A percentile compares a stretch with the other conserved stretches of the same genome.
phyloP scores from a whole-genome alignment of 345 rosid genomes.

The Eutrema heterophyllum region DNA sequence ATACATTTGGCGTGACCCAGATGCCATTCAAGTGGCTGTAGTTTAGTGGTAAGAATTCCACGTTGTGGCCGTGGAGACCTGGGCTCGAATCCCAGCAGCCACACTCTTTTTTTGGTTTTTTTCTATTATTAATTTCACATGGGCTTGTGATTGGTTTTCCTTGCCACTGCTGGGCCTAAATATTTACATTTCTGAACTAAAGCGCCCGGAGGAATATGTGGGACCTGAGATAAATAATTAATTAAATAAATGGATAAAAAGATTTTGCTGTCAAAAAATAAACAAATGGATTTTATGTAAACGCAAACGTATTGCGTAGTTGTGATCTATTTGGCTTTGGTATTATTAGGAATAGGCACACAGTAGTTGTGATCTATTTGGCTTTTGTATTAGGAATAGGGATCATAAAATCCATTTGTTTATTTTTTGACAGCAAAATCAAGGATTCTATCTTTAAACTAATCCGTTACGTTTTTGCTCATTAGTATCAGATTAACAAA shows the following conservation, averaged over 20 bases:
- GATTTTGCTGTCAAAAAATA: not conserved
- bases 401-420: too few species aligned
- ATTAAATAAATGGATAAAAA: not conserved
- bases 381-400: too few species aligned
- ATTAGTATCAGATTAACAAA: not conserved
- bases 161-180: not conserved
- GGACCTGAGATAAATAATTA: not conserved
- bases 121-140: not conserved
- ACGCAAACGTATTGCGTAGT: too few species aligned
- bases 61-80: slow-evolving; percentile 91
- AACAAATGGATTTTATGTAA: not conserved
- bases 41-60: slow-evolving; percentile 81
- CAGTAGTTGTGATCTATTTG: too few species aligned
- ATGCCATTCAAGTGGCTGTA: slow-evolving; percentile 41
- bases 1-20: too few species aligned
- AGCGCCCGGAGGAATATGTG: too few species aligned
- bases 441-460: too few species aligned
- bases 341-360: too few species aligned
- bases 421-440: too few species aligned
- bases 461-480: not conserved
- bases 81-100: slow-evolving; percentile 93
- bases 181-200: not conserved
- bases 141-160: not conserved
- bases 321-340: too few species aligned
- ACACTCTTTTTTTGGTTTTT: slow-evolving; percentile 8